Conservation (phyloP, 768 basidiomycete species). For the Naganishia randhawae region DNA sequence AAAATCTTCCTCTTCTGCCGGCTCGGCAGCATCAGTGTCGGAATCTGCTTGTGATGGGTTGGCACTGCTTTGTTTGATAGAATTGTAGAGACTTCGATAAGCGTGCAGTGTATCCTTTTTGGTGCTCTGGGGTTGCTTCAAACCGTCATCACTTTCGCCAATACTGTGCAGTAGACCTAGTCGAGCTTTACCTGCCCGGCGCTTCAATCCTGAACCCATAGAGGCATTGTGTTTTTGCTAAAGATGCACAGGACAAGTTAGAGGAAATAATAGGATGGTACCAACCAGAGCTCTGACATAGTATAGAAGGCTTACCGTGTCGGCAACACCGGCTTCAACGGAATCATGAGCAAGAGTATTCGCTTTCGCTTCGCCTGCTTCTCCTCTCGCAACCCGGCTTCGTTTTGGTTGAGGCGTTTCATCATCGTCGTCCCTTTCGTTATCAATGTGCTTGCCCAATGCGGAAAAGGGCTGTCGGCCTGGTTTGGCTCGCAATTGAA, state of each 20-base stretch:
- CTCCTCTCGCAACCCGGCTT: neutral
- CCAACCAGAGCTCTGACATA: neutral
- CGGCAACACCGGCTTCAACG: neutral
- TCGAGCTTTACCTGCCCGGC: neutral
- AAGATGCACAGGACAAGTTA: neutral
- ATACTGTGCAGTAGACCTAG: slow-evolving; percentile 1
- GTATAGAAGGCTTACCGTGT: neutral
- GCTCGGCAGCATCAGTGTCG: neutral
- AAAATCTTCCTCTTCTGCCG: slow-evolving; percentile 36
- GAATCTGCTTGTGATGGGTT: neutral
- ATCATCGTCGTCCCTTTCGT: slow-evolving; percentile 9
- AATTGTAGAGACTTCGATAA: slow-evolving; percentile 29
- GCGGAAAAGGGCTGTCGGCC: neutral
- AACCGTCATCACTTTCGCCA: slow-evolving; percentile 14
- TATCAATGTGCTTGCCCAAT: neutral
- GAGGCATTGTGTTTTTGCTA: slow-evolving; percentile 11
- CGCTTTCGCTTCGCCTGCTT: no score
- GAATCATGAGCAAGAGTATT: slow-evolving; percentile 11
- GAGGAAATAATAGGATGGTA: neutral
- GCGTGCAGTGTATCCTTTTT: slow-evolving; percentile 27
- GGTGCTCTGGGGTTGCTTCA: neutral
- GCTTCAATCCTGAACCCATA: slow-evolving; percentile 18
- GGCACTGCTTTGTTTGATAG: slow-evolving; percentile 18
- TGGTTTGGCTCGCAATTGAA: neutral
- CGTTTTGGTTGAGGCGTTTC: slow-evolving; percentile 6